Conservation (phyloP, 371 early-diverging fungal species). For the Mucor indicus region DNA sequence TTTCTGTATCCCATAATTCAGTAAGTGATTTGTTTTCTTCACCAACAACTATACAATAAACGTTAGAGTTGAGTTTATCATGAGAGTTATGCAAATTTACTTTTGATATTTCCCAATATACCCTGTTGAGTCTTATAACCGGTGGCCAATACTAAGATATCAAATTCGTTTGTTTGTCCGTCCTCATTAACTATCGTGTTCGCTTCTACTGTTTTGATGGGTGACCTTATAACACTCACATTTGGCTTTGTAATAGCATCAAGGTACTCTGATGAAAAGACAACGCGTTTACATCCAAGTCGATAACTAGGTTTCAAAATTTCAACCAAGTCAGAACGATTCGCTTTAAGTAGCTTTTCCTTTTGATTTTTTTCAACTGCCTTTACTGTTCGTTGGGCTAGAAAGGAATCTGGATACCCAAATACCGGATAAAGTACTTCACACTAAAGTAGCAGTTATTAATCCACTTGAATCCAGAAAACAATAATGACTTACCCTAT, state of each 20-base stretch:
- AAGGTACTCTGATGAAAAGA: slow-evolving; percentile 44
- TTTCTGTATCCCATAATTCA: slow-evolving; percentile 7
- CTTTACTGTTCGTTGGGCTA: too few species aligned
- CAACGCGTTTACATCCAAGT: slow-evolving; percentile 58
- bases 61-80: not conserved
- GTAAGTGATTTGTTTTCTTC: slow-evolving; percentile 8
- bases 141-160: slow-evolving; percentile 59
- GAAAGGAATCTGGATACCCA: too few species aligned
- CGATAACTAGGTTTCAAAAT: slow-evolving; percentile 45
- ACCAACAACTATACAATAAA: slow-evolving; percentile 13
- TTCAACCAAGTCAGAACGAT: slow-evolving; percentile 25
- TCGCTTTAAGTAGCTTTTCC: slow-evolving; percentile 10
- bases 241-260: slow-evolving; percentile 43
- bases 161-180: slow-evolving; percentile 42
- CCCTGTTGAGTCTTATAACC: slow-evolving; percentile 52
- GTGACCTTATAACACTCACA: slow-evolving; percentile 36
- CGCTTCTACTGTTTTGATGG: slow-evolving; percentile 38
- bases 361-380: too few species aligned
- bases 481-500: slow-evolving; percentile 19
- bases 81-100: not conserved
- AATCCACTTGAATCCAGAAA: slow-evolving; percentile 4
- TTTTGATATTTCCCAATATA: slow-evolving; percentile 22
- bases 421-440: too few species aligned
- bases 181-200: slow-evolving; percentile 35
- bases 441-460: not conserved